phyloP scores from a whole-genome alignment of 345 rosid genomes.

The Populus euphratica region DNA sequence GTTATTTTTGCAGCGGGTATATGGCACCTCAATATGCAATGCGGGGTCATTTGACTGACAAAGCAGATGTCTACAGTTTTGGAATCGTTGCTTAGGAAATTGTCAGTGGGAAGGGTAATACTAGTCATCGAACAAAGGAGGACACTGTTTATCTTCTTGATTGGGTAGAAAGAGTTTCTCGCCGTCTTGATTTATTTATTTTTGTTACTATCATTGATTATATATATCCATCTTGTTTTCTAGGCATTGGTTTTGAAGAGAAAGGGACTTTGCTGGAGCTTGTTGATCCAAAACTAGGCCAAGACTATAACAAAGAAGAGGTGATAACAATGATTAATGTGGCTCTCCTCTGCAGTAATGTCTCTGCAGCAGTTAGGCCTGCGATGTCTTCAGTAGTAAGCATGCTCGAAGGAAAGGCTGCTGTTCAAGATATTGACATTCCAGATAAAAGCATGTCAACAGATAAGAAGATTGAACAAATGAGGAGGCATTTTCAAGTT shows the following conservation, averaged over 20 bases:
- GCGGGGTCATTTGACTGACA: conserved; percentile 46
- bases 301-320: conserved; percentile 10
- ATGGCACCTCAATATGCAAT: conserved; percentile 63
- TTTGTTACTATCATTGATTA: too few species aligned
- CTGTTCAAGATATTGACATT: conserved; percentile 14
- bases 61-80: conserved; percentile 58
- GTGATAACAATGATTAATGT: conserved; percentile 16
- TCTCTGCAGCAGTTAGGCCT: conserved; percentile 13
- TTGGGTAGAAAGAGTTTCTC: conserved; percentile 28
- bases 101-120: conserved; percentile 35
- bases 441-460: neutral
- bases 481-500: conserved; percentile 30
- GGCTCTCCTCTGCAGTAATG: conserved; percentile 18
- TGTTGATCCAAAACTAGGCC: conserved; percentile 13
- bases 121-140: conserved; percentile 21
- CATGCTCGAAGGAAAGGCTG: conserved; percentile 24
- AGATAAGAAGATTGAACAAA: conserved; percentile 23
- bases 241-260: conserved; percentile 21
- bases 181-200: too few species aligned
- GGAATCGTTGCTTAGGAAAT: conserved; percentile 51
- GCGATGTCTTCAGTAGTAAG: conserved; percentile 22
- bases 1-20: conserved; percentile 35
- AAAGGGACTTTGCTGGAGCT: conserved; percentile 8
- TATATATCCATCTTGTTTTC: neutral
- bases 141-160: conserved; percentile 44